A percentile compares a stretch with the other conserved stretches of the same genome.
These are phyloP conservation scores for Coniferiporia sulphurascens DNA, from an alignment of 1,284 basidiomycete genomes.

Conservation along the genomic window DNA sequence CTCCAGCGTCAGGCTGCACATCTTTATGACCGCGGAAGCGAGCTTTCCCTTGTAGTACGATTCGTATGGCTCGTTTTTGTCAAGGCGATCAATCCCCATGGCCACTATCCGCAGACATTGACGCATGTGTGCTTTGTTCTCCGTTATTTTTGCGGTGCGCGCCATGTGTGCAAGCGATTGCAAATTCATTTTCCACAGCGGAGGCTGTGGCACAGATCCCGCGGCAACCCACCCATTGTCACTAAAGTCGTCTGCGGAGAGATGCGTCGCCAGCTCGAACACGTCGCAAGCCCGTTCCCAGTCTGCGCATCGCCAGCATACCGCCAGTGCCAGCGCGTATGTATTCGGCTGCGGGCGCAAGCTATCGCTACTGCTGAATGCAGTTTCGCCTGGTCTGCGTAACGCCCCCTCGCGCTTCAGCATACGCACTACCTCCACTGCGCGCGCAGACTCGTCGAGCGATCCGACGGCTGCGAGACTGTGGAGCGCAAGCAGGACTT, in stretches of 20 bases:
- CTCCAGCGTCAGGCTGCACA: background rate
- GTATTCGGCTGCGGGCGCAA: constrained; percentile 46
- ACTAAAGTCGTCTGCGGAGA: constrained; percentile 2
- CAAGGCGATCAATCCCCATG: constrained; percentile 12
- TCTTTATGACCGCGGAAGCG: background rate
- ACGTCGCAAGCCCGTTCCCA: constrained; percentile 52
- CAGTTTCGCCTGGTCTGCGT: constrained; percentile 37
- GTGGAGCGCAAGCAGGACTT: constrained; percentile 48
- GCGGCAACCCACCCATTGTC: background rate
- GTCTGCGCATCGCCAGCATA: constrained; percentile 56
- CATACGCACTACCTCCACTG: constrained; percentile 57
- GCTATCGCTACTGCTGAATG: constrained; percentile 32
- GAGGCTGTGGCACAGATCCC: constrained; percentile 1
- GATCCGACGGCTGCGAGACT: constrained; percentile 36
- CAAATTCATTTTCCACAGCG: constrained; percentile 33
- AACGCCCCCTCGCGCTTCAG: constrained; percentile 36
- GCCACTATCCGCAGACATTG: constrained; percentile 53
- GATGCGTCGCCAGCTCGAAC: constrained; percentile 16
- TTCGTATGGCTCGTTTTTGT: constrained; percentile 8
- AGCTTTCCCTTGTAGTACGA: constrained; percentile 5
- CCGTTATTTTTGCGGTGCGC: constrained; percentile 46
- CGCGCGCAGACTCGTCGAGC: constrained; percentile 32
- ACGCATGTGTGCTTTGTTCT: constrained; percentile 43
- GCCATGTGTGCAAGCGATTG: constrained; percentile 49
- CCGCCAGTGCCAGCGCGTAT: constrained; percentile 50